phyloP scores from a whole-genome alignment of 306 rosid species.

The Inga leiocalycina region DNA sequence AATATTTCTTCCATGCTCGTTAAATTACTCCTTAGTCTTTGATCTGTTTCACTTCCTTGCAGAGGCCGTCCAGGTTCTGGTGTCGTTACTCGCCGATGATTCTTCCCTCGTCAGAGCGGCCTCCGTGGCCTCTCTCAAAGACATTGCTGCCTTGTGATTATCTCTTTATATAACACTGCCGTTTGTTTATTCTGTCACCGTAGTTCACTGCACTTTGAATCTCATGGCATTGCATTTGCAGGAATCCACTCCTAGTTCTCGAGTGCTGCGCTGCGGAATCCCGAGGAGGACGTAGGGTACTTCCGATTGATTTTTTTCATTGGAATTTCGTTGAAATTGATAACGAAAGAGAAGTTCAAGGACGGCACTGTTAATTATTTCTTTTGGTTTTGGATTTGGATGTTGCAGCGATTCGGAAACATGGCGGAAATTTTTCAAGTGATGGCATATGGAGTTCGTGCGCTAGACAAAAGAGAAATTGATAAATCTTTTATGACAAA shows the following conservation, averaged over 20 bases:
- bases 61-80: slow-evolving; percentile 74
- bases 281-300: slow-evolving; percentile 74
- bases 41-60: slow-evolving; percentile 8
- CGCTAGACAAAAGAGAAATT: slow-evolving; percentile 46
- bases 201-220: neutral
- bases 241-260: slow-evolving; percentile 60
- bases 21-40: neutral
- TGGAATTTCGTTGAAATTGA: neutral
- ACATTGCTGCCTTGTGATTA: slow-evolving; percentile 53
- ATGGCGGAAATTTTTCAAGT: slow-evolving; percentile 73
- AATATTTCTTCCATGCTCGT: neutral
- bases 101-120: slow-evolving; percentile 59
- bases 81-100: slow-evolving; percentile 64
- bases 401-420: slow-evolving; percentile 65
- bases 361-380: neutral
- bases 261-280: slow-evolving; percentile 64
- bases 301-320: neutral
- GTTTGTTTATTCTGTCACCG: neutral
- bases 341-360: neutral
- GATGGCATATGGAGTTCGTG: slow-evolving; percentile 65
- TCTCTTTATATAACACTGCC: neutral
- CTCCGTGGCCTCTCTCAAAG: slow-evolving; percentile 63
- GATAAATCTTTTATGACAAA: slow-evolving; percentile 60
- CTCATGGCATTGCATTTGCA: slow-evolving; percentile 29
- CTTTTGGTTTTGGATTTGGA: neutral